Evolutionary conservation across 169 alveolate genomes (phyloP), one percentile per base, ranked within the genome.

Genomic region (Eimeria maxima): DNA sequence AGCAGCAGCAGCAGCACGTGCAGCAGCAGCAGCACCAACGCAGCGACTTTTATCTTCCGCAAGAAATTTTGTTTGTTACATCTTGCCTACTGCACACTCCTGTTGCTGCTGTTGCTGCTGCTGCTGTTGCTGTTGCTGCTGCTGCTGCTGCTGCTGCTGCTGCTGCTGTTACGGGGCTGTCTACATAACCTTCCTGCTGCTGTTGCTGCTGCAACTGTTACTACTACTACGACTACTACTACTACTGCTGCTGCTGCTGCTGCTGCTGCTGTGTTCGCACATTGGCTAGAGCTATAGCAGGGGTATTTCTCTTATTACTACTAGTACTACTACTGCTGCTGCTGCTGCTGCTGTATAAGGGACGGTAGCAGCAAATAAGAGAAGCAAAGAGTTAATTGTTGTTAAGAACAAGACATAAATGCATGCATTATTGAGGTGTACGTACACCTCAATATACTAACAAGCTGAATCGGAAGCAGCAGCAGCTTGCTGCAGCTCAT

Each of bases 61-160:
- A 65, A 10, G 24, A 65, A 14, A 65, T 5, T n/a, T 5, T 50
- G 11, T 50, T 5, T 11, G 18, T 5, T 50, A 11, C 57, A 50
- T 50, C 57, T 50, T n/a, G n/a, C 57, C 57, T 50, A 7, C 57
- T 50, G 57, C 57, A 7, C 11, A 11, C 57, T 50, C 18, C 57
- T 50, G 57, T 11, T 50, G 11, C 11, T 50, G 83, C 45, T 29
- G 45, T 47, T 13, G 83, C 45, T 73, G 45, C 83, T 73, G 83
- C 45, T 73, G 50, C 24, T 73, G 83, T 16, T 73, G 45, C 45
- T 73, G 45, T 47, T 73, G 83, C 83, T 73, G 45, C 16, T 73
- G 50, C 45, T 73, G 83, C 44, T 73, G 83, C 45, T 73, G 83
- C 83, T 73, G 50, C 45, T n/a, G 83, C 83, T 73, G 83, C 83